These are phyloP conservation scores for Didymella glomerata DNA, from an alignment of 2,329 filamentous ascomycete species.

Conservation along the genomic window DNA sequence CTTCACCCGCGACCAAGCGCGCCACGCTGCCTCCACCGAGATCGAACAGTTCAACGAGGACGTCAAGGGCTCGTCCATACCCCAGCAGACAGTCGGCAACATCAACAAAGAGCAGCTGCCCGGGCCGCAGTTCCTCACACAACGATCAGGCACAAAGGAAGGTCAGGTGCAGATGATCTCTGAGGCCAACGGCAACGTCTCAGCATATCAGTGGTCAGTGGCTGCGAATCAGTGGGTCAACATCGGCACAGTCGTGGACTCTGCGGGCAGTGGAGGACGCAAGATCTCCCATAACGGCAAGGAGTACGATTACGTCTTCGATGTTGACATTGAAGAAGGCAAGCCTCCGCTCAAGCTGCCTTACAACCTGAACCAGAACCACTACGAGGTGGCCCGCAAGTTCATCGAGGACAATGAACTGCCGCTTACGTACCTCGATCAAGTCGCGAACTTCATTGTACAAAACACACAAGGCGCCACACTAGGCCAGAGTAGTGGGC, in stretches of 20 bases:
- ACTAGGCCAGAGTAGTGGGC: slow-evolving; percentile 67
- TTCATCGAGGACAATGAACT: slow-evolving; percentile 91
- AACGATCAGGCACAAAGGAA: slow-evolving; percentile 89
- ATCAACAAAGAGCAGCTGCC: slow-evolving; percentile 94
- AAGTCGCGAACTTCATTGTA: slow-evolving; percentile 91
- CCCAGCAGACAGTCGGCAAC: slow-evolving; percentile 77
- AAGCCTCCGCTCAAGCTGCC: slow-evolving; percentile 93
- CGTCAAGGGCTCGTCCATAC: slow-evolving; percentile 84
- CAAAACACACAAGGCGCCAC: slow-evolving; percentile 88
- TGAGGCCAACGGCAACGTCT: slow-evolving; percentile 80
- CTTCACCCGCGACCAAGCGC: slow-evolving; percentile 77
- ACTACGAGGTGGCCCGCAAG: slow-evolving; percentile 88
- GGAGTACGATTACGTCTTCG: slow-evolving; percentile 95
- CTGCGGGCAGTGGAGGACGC: slow-evolving; percentile 78
- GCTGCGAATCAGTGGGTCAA: slow-evolving; percentile 75
- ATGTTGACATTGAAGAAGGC: slow-evolving; percentile 94
- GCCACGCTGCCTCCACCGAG: slow-evolving; percentile 73
- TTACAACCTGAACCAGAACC: slow-evolving; percentile 90
- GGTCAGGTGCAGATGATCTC: slow-evolving; percentile 94
- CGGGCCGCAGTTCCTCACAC: slow-evolving; percentile 83
- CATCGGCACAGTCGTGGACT: slow-evolving; percentile 93
- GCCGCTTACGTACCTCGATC: slow-evolving; percentile 85
- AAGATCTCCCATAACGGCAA: slow-evolving; percentile 75
- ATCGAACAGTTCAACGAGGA: slow-evolving; percentile 81
- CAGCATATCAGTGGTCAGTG: slow-evolving; percentile 86